Base-by-base conservation (phyloP, 192 early-diverging fungal genomes). In the Coemansia sp. region DNA sequence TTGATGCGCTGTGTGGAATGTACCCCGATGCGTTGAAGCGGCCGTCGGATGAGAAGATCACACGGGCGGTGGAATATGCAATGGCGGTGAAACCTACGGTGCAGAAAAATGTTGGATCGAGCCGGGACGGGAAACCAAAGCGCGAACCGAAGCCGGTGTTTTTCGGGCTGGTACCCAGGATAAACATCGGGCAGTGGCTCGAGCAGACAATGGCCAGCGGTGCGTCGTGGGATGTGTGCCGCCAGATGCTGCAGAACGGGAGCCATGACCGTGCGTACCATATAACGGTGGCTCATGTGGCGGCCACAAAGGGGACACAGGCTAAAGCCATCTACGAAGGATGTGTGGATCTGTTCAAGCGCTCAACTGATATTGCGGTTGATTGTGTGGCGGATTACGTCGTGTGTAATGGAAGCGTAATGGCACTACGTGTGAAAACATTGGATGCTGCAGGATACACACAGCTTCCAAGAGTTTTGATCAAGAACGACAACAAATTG, bases 241-340 rank as follows among this genome's bases (percentile, higher is more conserved):
- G 17, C 35, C 22, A 52, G 21, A 12, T 82, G 19, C 15, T 76
- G 47, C 23, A 35, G 1, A 25, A 17, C 2, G 50, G 65, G 17
- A 37, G 35, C 12, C 51, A 64, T 12, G 50, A 61, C 8, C 49
- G 59, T 7, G 70, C 55, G 27, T 67, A 64, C 56, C 87, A 88
- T 63, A 67, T 87, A 3, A 89, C 86, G 0, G 70, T 89, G 19
- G 72, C 82, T 12, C 87, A 88, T 49, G 37, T 41, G 4, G 52
- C 49, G 11, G 56, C 72, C 10, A 48, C 41, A 19, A 61, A 52
- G 25, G 70, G 64, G 19, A 50, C 59, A 12, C 54, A 35, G 2
- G 49, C 61, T 29, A 83, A 69, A 63, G 62, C 60, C 2, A 59
- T 85, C 5, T 75, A 56, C 49, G 59, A 66, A 29, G 66, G 38